Evolutionary conservation across 2,329 filamentous ascomycete species (phyloP), one percentile per base, ranked within the genome.

Genomic region (Seiridium unicorne): DNA sequence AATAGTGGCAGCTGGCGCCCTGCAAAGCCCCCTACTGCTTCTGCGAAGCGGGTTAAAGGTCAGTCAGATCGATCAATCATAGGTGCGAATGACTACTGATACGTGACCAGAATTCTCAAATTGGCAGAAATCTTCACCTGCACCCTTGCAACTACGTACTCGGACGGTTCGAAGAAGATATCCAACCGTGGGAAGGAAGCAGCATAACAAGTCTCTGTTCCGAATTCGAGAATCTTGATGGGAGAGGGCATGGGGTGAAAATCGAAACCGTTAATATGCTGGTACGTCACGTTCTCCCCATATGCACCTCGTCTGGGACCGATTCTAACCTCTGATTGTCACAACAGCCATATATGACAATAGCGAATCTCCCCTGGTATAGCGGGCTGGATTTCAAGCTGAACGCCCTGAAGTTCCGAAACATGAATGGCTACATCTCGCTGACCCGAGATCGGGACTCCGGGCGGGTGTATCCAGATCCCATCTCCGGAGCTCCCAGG

Each of bases 151-250:
- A 81, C 68, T 70, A 80, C 7, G 67, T 87, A 5, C 72, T 74
- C 3, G 90, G 84, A 2, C 79, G 88, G n/a, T 93, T 89, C 73
- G 80, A 89, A 38, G 81, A 92, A 61, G 87, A 90, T 42, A 82
- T 88, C 26, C 83, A 81, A n/a, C 87, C 87, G 1, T 91, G 89
- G 88, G 87, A 89, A 82, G 89, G 92, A 13, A 84, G 87, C 2
- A 93, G 93, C 66, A 84, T 97, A 61, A 97, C 93, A 0, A 84
- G 86, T 3, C 88, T 93, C 18, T 89, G 91, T 64, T 85, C 82
- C 48, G 87, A 90, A 58, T 92, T 93, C 66, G 90, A 96, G 64
- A 89, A 97, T 66, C 80, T 93, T 0, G 92, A 97, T 71, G 85
- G 85, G 5, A 81, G 87, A 47, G 92, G 92, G 60, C 92, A 97